Evolutionary conservation across 2,329 filamentous ascomycete genomes (phyloP).

Genomic region (Pseudopithomyces chartarum): DNA sequence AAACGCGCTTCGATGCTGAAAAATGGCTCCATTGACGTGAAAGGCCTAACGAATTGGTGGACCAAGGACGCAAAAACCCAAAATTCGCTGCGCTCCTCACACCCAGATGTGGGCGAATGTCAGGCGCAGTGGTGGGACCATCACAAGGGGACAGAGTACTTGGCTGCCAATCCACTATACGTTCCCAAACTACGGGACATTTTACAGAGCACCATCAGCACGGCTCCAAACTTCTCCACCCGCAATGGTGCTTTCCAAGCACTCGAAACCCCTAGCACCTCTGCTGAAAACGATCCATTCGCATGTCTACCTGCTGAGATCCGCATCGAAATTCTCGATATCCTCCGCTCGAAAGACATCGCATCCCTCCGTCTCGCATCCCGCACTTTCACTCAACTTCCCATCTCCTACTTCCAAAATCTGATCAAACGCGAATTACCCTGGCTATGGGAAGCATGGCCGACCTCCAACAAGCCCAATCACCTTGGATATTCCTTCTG

Average conservation of each 20-base stretch:
- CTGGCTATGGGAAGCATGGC: constrained; percentile 29
- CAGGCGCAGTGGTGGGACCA: constrained; percentile 14
- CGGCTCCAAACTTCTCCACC: constrained; percentile 1
- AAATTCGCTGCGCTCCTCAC: background rate
- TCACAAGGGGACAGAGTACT: constrained; percentile 15
- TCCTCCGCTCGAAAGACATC: constrained; percentile 23
- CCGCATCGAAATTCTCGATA: constrained; percentile 14
- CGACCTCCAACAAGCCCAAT: background rate
- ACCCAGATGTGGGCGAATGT: constrained; percentile 1
- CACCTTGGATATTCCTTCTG: constrained; percentile 10
- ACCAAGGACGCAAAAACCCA: background rate
- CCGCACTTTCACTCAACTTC: constrained; percentile 22
- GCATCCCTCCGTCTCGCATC: constrained; percentile 24
- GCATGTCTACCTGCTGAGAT: constrained; percentile 22
- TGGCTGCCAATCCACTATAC: constrained; percentile 29
- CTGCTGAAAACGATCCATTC: constrained; percentile 19
- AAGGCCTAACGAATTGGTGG: constrained; percentile 7
- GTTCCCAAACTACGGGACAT: constrained; percentile 22
- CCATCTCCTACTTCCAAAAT: constrained; percentile 20
- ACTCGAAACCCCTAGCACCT: background rate
- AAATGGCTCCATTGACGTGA: constrained; percentile 3
- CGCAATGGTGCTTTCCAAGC: constrained; percentile 7
- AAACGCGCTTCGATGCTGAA: constrained; percentile 1
- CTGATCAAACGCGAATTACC: constrained; percentile 28
- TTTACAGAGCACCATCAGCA: constrained; percentile 6